Evolutionary conservation across 495 filamentous ascomycete genomes (phyloP), one percentile per base, ranked within the genome.

Genomic region (Penicillium chermesinum): DNA sequence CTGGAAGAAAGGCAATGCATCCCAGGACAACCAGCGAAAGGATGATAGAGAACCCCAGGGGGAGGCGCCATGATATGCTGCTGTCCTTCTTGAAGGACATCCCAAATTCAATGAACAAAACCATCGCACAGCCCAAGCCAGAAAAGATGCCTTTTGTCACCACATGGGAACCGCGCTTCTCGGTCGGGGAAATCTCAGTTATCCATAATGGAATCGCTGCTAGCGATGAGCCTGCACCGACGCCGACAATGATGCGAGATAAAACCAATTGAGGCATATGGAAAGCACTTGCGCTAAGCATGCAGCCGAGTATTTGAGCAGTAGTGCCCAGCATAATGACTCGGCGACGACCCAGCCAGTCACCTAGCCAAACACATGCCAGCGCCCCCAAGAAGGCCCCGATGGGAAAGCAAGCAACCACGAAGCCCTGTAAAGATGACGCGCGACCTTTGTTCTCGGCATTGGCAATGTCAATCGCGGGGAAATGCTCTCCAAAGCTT

Each of bases 141-240:
- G 79, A 82, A 57, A 80, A 64, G 9, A 81, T 72, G 48, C 81
- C 74, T 51, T 83, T 78, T 25, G 80, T 71, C 40, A 79, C 69
- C 39, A 83, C 75, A 25, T 82, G 67, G 41, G 76, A 72, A 39
- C 83, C 83, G 52, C 81, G 72, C 64, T 73, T 76, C 14, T 68
- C 64, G 7, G 76, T 75, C 41, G 78, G 76, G 0, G 78, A 78
- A 1, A 76, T 81, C 48, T 86, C 80, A 6, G 77, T 75, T 54
- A 83, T 77, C 81, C 80, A 86, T 2, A 81, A 71, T 17, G 83
- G 83, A n/a, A 76, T 77, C 1, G 79, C 81, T 14, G 79, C 72
- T 0, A 77, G 76, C 34, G 84, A 75, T 30, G 77, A 67, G 17
- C 81, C 83, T 41, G 82, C 83, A 1, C 82, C 83, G 17, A 84